phyloP scores from a whole-genome alignment of 1,139 yeast genomes.

The Debaryomyces subglobosus region DNA sequence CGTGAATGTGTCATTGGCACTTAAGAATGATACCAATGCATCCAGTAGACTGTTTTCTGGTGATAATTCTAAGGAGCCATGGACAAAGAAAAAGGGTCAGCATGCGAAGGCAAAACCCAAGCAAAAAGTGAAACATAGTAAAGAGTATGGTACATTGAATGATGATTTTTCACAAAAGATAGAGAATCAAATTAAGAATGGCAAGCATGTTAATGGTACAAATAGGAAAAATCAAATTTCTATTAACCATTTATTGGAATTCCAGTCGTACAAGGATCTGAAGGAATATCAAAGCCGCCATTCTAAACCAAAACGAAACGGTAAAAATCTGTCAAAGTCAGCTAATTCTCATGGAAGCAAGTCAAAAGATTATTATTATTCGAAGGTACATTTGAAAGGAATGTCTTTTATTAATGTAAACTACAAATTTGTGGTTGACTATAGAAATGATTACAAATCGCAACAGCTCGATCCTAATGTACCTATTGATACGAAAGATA shows the following conservation, averaged over 20 bases:
- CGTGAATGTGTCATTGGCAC: neutral
- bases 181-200: constrained; percentile 18
- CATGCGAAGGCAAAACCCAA: neutral
- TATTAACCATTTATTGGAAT: constrained; percentile 65
- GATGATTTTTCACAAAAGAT: constrained; percentile 12
- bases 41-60: neutral
- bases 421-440: constrained; percentile 79
- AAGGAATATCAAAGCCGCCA: constrained; percentile 39
- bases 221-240: constrained; percentile 60
- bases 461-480: constrained; percentile 75
- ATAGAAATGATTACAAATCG: constrained; percentile 53
- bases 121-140: neutral
- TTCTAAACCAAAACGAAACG: constrained; percentile 17
- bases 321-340: constrained; percentile 15
- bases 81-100: neutral
- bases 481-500: constrained; percentile 62
- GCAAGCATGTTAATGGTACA: constrained; percentile 20
- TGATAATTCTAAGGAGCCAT: neutral
- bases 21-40: neutral
- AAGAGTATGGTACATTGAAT: neutral
- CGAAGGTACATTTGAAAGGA: constrained; percentile 56
- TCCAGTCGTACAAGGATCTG: constrained; percentile 56
- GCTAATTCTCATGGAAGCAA: constrained; percentile 9
- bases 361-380: constrained; percentile 8
- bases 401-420: constrained; percentile 81